Evolutionary conservation across 1,139 yeast genomes (phyloP).

Genomic region (Sporopachydermia cereana): DNA sequence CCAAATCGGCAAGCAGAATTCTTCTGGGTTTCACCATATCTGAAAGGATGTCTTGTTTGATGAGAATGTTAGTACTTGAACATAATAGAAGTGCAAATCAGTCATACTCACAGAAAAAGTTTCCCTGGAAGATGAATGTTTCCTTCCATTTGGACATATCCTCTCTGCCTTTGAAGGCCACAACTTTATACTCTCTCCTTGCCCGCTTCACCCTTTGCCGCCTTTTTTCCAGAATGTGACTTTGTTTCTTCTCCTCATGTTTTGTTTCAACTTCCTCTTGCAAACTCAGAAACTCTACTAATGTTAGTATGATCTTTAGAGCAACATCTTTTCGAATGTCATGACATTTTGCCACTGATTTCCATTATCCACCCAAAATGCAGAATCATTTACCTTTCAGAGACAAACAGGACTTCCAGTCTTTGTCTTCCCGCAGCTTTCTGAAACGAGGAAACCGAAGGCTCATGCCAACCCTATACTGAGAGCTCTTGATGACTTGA

Average conservation of each 20-base stretch:
- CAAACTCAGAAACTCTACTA: background rate
- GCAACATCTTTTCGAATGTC: conserved; percentile 7
- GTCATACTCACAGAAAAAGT: conserved; percentile 6
- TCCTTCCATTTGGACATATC: conserved; percentile 10
- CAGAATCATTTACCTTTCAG: conserved; percentile 38
- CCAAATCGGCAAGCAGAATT: conserved; percentile 16
- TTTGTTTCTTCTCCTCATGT: conserved; percentile 10
- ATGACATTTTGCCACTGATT: conserved; percentile 14
- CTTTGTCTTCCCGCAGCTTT: conserved; percentile 57
- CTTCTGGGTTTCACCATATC: conserved; percentile 17
- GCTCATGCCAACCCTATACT: conserved; percentile 58
- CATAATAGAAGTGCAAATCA: background rate
- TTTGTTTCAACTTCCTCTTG: conserved; percentile 7
- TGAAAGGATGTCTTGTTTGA: conserved; percentile 18
- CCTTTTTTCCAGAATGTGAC: conserved; percentile 5
- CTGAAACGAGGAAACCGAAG: conserved; percentile 69
- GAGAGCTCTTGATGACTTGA: conserved; percentile 42
- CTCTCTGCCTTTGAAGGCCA: conserved; percentile 7
- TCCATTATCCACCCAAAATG: too few species aligned
- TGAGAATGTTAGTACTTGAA: background rate
- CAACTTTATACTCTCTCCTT: conserved; percentile 3
- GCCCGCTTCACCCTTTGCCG: conserved; percentile 2
- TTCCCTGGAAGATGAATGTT: conserved; percentile 16
- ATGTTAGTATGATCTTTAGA: conserved; percentile 9
- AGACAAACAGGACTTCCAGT: conserved; percentile 44